Evolutionary conservation across 129 eudicot species (phyloP).

Genomic region (Lactuca sativa): DNA sequence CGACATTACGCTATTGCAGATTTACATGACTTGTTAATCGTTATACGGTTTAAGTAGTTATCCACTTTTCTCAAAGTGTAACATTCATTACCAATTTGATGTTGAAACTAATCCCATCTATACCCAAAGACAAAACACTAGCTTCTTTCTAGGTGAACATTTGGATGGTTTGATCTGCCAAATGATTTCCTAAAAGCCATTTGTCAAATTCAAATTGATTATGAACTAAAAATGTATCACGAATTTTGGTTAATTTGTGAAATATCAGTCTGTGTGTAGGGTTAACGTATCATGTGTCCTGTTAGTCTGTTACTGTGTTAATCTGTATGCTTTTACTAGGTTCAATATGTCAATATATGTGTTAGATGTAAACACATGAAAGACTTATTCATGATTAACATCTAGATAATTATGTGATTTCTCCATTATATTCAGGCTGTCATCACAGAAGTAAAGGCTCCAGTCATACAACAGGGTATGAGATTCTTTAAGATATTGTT

Average conservation of each 20-base stretch:
- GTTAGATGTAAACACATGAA: conserved; percentile 11
- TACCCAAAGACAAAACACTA: background rate
- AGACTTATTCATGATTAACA: conserved; percentile 4
- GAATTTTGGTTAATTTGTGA: background rate
- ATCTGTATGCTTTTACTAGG: conserved; percentile 8
- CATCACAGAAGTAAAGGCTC: conserved; percentile 60
- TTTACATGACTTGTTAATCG: background rate
- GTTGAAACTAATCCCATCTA: background rate
- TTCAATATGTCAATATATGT: background rate
- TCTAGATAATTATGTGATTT: conserved; percentile 7
- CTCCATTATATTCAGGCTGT: conserved; percentile 62
- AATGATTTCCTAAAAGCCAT: conserved; percentile 1
- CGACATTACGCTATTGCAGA: conserved; percentile 9
- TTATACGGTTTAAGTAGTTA: background rate
- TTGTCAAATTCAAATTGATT: conserved; percentile 1
- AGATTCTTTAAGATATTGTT: conserved; percentile 15
- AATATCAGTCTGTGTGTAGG: background rate
- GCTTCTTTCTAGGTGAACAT: conserved; percentile 3
- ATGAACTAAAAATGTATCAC: background rate
- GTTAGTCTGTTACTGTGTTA: background rate
- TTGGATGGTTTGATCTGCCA: conserved; percentile 8
- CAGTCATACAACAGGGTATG: conserved; percentile 50
- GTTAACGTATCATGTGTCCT: background rate
- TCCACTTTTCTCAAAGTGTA: background rate
- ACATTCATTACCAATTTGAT: background rate